Conservation (phyloP, 305 asterid species). For the Rubia tinctorum region DNA sequence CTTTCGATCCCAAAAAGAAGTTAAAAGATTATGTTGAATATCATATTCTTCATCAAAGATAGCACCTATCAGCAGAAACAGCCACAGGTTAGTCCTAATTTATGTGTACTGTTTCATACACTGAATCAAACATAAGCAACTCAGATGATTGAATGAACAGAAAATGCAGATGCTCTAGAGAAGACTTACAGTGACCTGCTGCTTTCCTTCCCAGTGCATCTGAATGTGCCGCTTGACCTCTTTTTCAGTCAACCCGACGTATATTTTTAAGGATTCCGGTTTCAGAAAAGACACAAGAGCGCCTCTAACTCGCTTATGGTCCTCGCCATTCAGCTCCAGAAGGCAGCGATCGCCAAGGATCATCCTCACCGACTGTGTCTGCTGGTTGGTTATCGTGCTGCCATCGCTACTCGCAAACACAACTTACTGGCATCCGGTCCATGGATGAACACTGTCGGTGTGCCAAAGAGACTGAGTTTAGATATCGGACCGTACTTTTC, state of each 20-base stretch:
- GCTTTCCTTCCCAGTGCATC: conserved; percentile 36
- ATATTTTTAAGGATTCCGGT: conserved; percentile 35
- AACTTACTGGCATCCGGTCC: conserved; percentile 79
- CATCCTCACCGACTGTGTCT: conserved; percentile 52
- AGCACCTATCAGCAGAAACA: conserved; percentile 36
- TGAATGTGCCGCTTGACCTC: conserved; percentile 33
- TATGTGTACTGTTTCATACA: neutral
- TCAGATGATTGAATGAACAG: too few relatives aligned
- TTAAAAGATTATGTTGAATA: conserved; percentile 74
- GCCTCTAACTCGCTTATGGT: conserved; percentile 56
- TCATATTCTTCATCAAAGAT: conserved; percentile 66
- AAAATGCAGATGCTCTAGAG: neutral
- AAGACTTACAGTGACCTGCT: conserved; percentile 30
- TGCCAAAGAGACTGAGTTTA: conserved; percentile 66
- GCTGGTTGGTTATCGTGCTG: conserved; percentile 41
- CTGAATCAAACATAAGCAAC: neutral
- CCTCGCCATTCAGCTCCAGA: conserved; percentile 56
- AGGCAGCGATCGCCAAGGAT: conserved; percentile 53
- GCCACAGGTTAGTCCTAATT: neutral
- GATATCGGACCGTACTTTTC: conserved; percentile 46
- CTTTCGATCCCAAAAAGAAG: conserved; percentile 61
- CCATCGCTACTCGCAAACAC: conserved; percentile 44
- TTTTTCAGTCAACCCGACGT: conserved; percentile 33
- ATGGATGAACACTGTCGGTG: conserved; percentile 56
- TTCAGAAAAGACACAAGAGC: conserved; percentile 56